These are phyloP conservation scores for Kuraishia hungarica DNA, from an alignment of 805 yeast species.

Conservation along the genomic window DNA sequence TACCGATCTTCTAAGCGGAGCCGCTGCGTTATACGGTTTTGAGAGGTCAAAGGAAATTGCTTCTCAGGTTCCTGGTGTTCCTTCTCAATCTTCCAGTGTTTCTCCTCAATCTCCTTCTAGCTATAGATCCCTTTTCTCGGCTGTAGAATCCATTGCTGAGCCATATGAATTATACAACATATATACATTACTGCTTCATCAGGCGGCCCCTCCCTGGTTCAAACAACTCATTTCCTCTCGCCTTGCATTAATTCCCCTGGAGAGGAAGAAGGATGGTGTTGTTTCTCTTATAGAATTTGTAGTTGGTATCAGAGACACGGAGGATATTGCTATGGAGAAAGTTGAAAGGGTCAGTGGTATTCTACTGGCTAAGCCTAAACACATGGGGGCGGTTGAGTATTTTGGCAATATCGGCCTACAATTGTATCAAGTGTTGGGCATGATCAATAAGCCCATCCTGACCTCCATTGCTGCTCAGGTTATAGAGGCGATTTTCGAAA, in stretches of 20 bases:
- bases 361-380: conserved; percentile 53
- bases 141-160: conserved; percentile 38
- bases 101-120: no score
- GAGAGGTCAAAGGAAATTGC: conserved; percentile 10
- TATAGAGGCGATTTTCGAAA: conserved; percentile 39
- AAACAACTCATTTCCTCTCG: conserved; percentile 35
- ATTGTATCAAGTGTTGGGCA: conserved; percentile 45
- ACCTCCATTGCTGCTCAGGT: conserved; percentile 48
- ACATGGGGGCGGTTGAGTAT: conserved; percentile 38
- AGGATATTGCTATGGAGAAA: conserved; percentile 56
- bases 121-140: conserved; percentile 11
- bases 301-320: conserved; percentile 68
- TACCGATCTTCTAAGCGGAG: conserved; percentile 46
- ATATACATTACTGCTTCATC: conserved; percentile 49
- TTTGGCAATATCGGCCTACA: conserved; percentile 56
- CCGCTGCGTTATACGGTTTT: conserved; percentile 31
- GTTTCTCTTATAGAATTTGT: conserved; percentile 66
- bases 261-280: conserved; percentile 59
- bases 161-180: conserved; percentile 60
- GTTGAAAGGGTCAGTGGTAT: conserved; percentile 61
- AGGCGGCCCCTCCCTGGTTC: conserved; percentile 38
- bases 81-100: no score
- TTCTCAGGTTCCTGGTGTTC: no score
- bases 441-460: conserved; percentile 53
- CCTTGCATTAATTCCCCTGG: conserved; percentile 45